Evolutionary conservation across 192 early-diverging fungal genomes (phyloP), one percentile per base, ranked within the genome.

Genomic region (Backusella psychrophila): DNA sequence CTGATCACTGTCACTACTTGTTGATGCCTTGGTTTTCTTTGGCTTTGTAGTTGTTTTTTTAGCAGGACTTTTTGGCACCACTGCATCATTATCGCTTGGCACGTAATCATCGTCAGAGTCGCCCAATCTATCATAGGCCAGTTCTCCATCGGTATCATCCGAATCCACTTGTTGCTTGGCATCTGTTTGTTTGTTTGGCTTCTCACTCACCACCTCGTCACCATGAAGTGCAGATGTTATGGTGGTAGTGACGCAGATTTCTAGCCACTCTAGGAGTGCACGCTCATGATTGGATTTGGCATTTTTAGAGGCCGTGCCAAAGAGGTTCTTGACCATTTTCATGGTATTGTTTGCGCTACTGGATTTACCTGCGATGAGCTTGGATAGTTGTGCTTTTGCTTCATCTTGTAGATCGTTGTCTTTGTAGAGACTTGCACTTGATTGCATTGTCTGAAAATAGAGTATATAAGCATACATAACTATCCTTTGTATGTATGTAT

Each of bases 61-160:
- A 33, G 33, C 9, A 33, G 29, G 5, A 14, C 26, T 23, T 8
- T 49, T 33, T 5, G 74, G 74, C 17, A 65, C 70, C 19, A 44
- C 2, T 11, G 23, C 70, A 42, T 73, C 72, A 14, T 17, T 70
- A 41, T 76, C 72, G 19, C 46, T 21, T 3, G 79, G 79, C 0
- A 59, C 39, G 59, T 77, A 81, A 44, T 81, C 74, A 23, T 73
- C 79, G 46, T 81, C 79, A 1, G 75, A 76, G 26, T 72, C 72
- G 6, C 75, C 79, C 35, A 76, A 53, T 11, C 72, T 49, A 73
- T 73, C 33, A 39, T 73, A 73, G 11, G 6, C 34, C 6, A 19
- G 3, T 5, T 73, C 74, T 0, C 44, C 74, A 26, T 75, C 77
- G 0, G 42, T 29, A 11, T 63, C 12, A 8, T 33, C 66, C 15